Evolutionary conservation across 768 basidiomycete species (phyloP).

Genomic region (Gloeopeniophorella convolvens): DNA sequence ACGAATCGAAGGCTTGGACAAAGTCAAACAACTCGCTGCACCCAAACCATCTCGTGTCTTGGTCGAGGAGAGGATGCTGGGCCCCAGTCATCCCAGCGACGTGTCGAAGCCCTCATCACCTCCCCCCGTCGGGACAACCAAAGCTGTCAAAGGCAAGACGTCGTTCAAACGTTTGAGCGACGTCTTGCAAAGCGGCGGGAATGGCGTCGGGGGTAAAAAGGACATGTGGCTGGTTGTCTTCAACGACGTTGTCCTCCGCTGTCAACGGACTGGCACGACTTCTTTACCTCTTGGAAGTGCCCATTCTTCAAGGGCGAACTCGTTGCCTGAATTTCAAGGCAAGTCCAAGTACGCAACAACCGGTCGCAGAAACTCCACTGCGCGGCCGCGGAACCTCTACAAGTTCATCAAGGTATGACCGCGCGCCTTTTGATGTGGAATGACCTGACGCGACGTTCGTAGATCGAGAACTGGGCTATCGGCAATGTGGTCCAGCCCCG

Average conservation of each 20-base stretch:
- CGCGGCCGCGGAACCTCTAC: constrained; percentile 86
- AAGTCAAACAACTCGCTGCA: constrained; percentile 84
- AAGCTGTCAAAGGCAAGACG: constrained; percentile 71
- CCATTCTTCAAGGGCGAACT: constrained; percentile 63
- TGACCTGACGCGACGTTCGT: constrained; percentile 11
- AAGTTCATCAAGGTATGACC: constrained; percentile 77
- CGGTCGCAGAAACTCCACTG: constrained; percentile 66
- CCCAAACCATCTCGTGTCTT: constrained; percentile 87
- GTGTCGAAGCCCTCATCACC: constrained; percentile 24
- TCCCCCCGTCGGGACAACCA: constrained; percentile 35
- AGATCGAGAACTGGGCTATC: constrained; percentile 88
- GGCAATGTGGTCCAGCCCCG: constrained; percentile 68
- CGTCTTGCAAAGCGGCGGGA: constrained; percentile 56
- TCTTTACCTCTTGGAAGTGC: constrained; percentile 68
- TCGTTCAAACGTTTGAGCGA: constrained; percentile 89
- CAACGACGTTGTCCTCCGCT: constrained; percentile 91
- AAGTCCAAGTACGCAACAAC: constrained; percentile 81
- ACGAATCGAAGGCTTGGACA: constrained; percentile 93
- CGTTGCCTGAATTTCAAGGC: constrained; percentile 77
- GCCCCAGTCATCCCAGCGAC: constrained; percentile 27
- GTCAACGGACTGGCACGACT: constrained; percentile 86
- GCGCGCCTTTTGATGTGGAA: constrained; percentile 1
- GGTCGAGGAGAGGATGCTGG: constrained; percentile 67
- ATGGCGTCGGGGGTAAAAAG: constrained; percentile 58
- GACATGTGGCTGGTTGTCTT: constrained; percentile 95